A percentile compares a stretch with the other conserved stretches of the same genome.
These are phyloP conservation scores for Trichoderma parareesei DNA, from an alignment of 495 filamentous ascomycete genomes.

Conservation along the genomic window DNA sequence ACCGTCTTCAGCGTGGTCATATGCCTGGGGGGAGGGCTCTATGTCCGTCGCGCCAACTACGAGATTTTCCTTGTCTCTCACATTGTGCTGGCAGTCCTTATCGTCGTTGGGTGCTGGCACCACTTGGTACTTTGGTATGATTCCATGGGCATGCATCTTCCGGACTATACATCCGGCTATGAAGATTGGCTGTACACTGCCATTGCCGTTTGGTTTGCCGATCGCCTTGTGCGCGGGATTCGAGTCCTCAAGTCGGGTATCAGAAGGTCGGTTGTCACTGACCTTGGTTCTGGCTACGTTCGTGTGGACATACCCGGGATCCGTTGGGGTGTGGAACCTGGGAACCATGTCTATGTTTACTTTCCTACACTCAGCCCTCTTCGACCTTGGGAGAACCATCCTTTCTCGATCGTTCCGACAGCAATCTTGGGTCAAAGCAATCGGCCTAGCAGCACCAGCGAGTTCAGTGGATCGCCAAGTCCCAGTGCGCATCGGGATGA, in stretches of 20 bases:
- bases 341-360: constrained; percentile 32
- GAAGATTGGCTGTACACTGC: constrained; percentile 38
- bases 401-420: constrained; percentile 34
- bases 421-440: constrained; percentile 14
- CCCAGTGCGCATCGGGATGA: background rate
- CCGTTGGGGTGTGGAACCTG: constrained; percentile 22
- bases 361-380: constrained; percentile 32
- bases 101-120: constrained; percentile 34
- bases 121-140: constrained; percentile 25
- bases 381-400: constrained; percentile 43
- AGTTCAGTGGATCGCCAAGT: background rate
- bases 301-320: constrained; percentile 29
- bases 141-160: constrained; percentile 11
- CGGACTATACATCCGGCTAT: constrained; percentile 20
- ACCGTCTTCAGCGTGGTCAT: constrained; percentile 22
- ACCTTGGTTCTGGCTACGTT: constrained; percentile 23
- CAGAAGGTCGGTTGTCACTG: constrained; percentile 22
- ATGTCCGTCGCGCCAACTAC: constrained; percentile 26
- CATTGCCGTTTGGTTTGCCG: constrained; percentile 37
- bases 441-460: background rate
- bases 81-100: constrained; percentile 29
- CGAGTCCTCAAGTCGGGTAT: constrained; percentile 25
- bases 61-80: constrained; percentile 36
- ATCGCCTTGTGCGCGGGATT: constrained; percentile 28
- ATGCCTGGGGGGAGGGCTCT: constrained; percentile 16